Base-by-base conservation (phyloP, 352 stramenopile species). In the Pythium plurisporium region DNA sequence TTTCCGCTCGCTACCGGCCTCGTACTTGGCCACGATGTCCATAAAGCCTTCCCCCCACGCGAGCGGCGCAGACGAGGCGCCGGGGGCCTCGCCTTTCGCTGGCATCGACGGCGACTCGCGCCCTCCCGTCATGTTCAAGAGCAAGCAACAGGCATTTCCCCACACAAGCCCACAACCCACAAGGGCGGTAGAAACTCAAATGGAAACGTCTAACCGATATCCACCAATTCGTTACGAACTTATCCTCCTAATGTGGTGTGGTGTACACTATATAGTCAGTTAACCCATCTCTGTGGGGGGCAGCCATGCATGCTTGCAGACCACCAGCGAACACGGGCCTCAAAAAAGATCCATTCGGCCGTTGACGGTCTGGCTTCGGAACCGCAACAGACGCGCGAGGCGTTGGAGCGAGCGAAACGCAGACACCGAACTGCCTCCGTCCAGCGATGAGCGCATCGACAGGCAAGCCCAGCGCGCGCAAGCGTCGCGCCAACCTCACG, bases 1-100 rank as follows among this genome's bases (percentile, higher is more conserved):
- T 49, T 62, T 66, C 2, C 73, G 64, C n/a, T 82, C 79, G 31
- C 62, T 76, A 12, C 74, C 64, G 26, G 76, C 64, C 30, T 78
- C 74, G 55, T 72, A 82, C 52, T 84, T 87, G 34, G 49, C 34
- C 23, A 65, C 33, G n/a, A 54, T 48, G 19, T 65, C 50, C 49
- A 60, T 60, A 44, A 65, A 52, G 17, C 36, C 34, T n/a, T 55
- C 49, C 9, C 40, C 56, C 56, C 56, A 64, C n/a, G 40, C 30
- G 17, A 47, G 43, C 14, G 43, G 31, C 25, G 31, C 17, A 8
- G 44, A 19, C 2, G 36, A 41, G 33, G 20, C 9, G 37, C 29
- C 38, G 34, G 14, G 23, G 11, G 25, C 10, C 6, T 49, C 29
- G 23, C 20, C 46, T 12, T 20, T 49, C 4, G 38, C 25, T 5